Conservation (phyloP, 2,329 filamentous ascomycete genomes). For the Fonsecaea pedrosoi region DNA sequence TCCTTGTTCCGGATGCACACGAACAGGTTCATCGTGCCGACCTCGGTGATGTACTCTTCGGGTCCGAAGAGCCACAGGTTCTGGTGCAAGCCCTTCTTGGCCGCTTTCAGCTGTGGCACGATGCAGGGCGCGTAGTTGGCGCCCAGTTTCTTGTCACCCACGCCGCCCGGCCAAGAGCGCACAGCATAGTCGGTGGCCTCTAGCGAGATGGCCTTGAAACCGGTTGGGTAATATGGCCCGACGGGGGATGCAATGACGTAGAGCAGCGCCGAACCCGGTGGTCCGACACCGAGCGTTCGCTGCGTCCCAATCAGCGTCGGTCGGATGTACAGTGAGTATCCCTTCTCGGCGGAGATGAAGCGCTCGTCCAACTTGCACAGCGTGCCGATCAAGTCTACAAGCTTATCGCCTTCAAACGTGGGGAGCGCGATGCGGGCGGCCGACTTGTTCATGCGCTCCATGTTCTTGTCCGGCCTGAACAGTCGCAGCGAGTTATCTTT, state of each 20-base stretch:
- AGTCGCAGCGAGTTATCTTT: conserved; percentile 76
- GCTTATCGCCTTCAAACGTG: conserved; percentile 74
- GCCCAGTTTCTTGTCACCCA: conserved; percentile 97
- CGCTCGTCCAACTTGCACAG: conserved; percentile 81
- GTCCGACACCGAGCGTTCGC: conserved; percentile 86
- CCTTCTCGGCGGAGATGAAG: conserved; percentile 84
- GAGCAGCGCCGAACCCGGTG: conserved; percentile 89
- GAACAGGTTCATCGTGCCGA: conserved; percentile 99
- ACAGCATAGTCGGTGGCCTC: conserved; percentile 97
- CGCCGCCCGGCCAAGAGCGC: conserved; percentile 95
- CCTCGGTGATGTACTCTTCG: conserved; percentile 94
- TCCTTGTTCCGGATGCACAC: conserved; percentile 82
- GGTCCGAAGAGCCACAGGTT: conserved; percentile 98
- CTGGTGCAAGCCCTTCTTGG: conserved; percentile 91
- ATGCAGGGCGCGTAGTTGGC: conserved; percentile 99
- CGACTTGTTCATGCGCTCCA: conserved; percentile 91
- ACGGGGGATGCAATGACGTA: conserved; percentile 97
- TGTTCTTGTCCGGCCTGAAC: conserved; percentile 96
- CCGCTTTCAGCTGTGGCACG: conserved; percentile 91
- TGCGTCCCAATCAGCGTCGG: conserved; percentile 98
- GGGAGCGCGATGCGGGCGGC: conserved; percentile 90
- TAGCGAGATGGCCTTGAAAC: conserved; percentile 94
- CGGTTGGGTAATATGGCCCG: conserved; percentile 96
- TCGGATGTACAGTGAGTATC: conserved; percentile 93
- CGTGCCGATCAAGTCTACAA: conserved; percentile 81